Conservation (phyloP, 2,329 filamentous ascomycete genomes). For the Colletotrichum lupini region DNA sequence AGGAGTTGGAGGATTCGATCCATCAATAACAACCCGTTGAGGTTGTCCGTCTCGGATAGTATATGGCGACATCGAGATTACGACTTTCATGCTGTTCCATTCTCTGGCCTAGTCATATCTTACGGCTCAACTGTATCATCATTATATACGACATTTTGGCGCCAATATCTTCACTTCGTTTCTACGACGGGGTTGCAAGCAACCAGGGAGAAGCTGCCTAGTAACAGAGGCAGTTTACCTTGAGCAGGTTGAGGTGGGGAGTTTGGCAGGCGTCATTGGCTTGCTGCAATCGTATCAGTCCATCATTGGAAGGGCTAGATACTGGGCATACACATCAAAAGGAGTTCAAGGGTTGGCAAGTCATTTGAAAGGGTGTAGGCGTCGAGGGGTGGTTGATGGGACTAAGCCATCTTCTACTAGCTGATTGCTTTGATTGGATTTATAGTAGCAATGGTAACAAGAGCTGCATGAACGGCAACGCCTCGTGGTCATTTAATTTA, state of each 20-base stretch:
- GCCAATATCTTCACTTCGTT: conserved; percentile 16
- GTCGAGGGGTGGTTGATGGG: conserved; percentile 23
- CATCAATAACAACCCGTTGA: background rate
- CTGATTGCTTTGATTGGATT: conserved; percentile 37
- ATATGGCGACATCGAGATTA: background rate
- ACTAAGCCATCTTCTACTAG: conserved; percentile 2
- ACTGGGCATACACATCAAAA: conserved; percentile 60
- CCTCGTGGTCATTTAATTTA: conserved; percentile 1
- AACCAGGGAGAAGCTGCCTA: conserved; percentile 14
- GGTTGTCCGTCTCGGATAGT: background rate
- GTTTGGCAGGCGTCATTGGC: conserved; percentile 29
- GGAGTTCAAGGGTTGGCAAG: conserved; percentile 50
- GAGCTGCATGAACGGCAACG: conserved; percentile 33
- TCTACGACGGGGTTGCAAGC: background rate
- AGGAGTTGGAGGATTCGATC: background rate
- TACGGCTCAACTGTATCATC: conserved; percentile 28
- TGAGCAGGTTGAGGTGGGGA: conserved; percentile 1
- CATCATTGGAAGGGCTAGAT: conserved; percentile 28
- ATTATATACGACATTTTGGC: conserved; percentile 25
- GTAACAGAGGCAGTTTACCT: conserved; percentile 21
- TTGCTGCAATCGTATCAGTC: conserved; percentile 20
- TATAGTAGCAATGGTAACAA: conserved; percentile 34
- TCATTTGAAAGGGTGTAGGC: conserved; percentile 18
- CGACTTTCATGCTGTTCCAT: background rate
- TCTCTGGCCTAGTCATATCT: background rate